These are phyloP conservation scores for Zoysia matrella DNA, from an alignment of 202 grass and related monocot species.

Conservation along the genomic window DNA sequence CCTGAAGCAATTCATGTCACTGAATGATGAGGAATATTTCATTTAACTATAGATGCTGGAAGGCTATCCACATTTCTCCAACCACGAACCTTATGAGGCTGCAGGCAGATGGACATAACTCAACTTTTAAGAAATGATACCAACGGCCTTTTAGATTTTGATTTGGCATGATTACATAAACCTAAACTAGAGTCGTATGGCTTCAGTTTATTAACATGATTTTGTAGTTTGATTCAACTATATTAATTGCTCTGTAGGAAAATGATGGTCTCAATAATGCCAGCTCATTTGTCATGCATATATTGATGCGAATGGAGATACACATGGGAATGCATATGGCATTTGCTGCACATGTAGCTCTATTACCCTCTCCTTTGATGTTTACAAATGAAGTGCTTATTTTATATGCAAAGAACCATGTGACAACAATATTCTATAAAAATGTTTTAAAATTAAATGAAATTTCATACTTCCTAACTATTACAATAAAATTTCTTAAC, in stretches of 20 bases:
- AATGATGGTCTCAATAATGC: too few species aligned
- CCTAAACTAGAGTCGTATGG: not conserved
- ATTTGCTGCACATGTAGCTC: too few species aligned
- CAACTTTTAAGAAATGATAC: constrained; percentile 73
- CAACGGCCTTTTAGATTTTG: constrained; percentile 12
- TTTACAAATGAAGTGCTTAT: too few species aligned
- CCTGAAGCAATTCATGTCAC: not conserved
- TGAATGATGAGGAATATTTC: constrained; percentile 9
- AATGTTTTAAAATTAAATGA: too few species aligned
- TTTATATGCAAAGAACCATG: too few species aligned
- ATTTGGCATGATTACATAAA: constrained; percentile 12
- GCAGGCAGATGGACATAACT: constrained; percentile 75
- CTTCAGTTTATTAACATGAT: constrained; percentile 31
- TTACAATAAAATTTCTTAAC: too few species aligned
- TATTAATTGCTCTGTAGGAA: constrained; percentile 35
- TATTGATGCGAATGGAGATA: too few species aligned
- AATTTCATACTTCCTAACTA: too few species aligned
- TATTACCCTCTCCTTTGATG: too few species aligned
- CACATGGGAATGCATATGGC: too few species aligned
- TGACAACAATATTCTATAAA: too few species aligned
- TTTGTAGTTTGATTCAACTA: constrained; percentile 69
- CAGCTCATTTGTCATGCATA: too few species aligned
- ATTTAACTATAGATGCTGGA: constrained; percentile 81
- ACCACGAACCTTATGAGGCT: constrained; percentile 71
- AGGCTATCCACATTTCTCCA: constrained; percentile 88